Percentiles rank a stretch among this genome's conserved stretches.
These are phyloP conservation scores for Venturia carpophila DNA, from an alignment of 2,329 filamentous ascomycete species.

Conservation along the genomic window DNA sequence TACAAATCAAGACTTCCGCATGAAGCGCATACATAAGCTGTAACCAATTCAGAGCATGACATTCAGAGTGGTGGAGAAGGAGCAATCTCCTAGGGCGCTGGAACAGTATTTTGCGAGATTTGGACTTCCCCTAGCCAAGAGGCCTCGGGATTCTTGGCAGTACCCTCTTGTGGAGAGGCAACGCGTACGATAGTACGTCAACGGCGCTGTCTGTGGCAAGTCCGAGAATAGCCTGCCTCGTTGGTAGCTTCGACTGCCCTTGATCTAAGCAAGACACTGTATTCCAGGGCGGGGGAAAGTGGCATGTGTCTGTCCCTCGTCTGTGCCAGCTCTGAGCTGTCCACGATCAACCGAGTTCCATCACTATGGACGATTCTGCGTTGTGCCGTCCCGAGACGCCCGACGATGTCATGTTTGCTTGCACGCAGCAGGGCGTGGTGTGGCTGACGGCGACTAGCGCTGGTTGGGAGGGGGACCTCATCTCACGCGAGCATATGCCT, in stretches of 20 bases:
- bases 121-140: conserved; percentile 4
- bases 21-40: too few species aligned
- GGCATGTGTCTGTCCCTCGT: neutral
- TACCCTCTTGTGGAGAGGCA: neutral
- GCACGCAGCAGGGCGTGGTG: neutral
- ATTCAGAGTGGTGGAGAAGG: neutral
- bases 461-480: neutral
- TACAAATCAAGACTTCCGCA: too few species aligned
- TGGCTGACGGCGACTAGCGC: neutral
- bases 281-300: neutral
- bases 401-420: neutral
- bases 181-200: conserved; percentile 3
- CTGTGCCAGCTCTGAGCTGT: too few species aligned
- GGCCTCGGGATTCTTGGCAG: neutral
- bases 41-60: too few species aligned
- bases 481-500: neutral
- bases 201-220: neutral
- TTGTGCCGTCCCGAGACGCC: too few species aligned
- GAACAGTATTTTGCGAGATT: too few species aligned
- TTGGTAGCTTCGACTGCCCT: neutral
- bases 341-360: too few species aligned
- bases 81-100: neutral
- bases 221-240: neutral
- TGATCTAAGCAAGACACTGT: neutral
- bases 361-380: too few species aligned